A percentile compares a stretch with the other conserved stretches of the same genome.
Conservation (phyloP, 495 filamentous ascomycete species). For the Talaromyces wortmannii region DNA sequence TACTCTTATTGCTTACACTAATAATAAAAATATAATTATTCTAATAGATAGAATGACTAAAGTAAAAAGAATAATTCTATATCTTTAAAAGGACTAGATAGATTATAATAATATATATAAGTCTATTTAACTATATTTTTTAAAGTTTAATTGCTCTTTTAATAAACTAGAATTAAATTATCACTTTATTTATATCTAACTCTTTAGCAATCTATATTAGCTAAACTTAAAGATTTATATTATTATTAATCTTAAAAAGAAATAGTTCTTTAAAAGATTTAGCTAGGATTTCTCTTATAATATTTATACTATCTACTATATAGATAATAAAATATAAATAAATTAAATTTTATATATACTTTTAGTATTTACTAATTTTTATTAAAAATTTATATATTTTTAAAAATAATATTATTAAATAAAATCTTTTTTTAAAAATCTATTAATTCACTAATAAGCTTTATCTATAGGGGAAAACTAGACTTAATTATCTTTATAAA, state of each 20-base stretch:
- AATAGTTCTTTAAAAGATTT: not conserved
- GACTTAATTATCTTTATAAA: too few species aligned
- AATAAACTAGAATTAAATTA: not conserved
- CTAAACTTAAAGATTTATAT: conserved; percentile 4
- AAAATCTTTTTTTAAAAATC: conserved; percentile 2
- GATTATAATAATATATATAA: not conserved
- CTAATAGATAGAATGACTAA: conserved; percentile 1
- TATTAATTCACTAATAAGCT: not conserved
- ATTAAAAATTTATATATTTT: not conserved
- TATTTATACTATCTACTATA: not conserved
- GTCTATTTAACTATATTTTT: conserved; percentile 1
- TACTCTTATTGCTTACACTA: too few species aligned
- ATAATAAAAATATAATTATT: too few species aligned
- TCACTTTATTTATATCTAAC: conserved; percentile 4
- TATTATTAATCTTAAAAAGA: conserved; percentile 5
- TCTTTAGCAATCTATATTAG: not conserved
- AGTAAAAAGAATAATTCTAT: conserved; percentile 3
- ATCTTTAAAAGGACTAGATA: not conserved
- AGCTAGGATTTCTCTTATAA: not conserved
- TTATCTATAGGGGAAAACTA: conserved; percentile 8
- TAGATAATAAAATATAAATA: not conserved
- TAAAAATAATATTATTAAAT: not conserved
- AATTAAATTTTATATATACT: not conserved
- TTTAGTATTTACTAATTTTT: not conserved
- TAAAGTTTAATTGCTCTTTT: not conserved